Base-by-base conservation (phyloP, 2,329 filamentous ascomycete genomes). In the Diplodia scrobiculata region DNA sequence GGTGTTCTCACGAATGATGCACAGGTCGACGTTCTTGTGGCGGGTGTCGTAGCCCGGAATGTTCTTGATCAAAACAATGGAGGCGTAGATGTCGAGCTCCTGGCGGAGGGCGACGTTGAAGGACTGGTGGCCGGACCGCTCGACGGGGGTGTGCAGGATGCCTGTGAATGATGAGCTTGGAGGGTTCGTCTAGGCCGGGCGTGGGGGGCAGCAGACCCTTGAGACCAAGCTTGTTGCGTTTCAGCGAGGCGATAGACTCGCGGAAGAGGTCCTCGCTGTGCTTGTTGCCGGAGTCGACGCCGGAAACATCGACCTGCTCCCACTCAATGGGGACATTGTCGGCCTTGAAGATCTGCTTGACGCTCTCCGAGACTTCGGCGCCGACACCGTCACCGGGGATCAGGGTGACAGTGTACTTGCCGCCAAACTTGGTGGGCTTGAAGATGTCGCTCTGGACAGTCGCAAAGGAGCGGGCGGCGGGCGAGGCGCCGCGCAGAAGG, bases 1-100 rank as follows among this genome's bases (percentile, higher is more conserved):
- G 78, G 95, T 99, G 86, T 99, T 99, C 86, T 99, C 95, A 83
- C 95, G 95, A 83, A 99, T 97, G 82, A 99, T 97, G 88, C 93
- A 97, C 73, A 98, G 88, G 80, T 99, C 95, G 79, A 99, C 91
- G 81, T 95, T 87, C 82, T 96, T 90, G 87, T 99, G 95, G 79
- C 95, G 92, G 70, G 95, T 99, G 83, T 95, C 83, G 86, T 98
- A 97, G 76, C 95, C 95, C 74, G 95, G 95, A 76, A 99, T 98
- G 86, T 99, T 99, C 90, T 98, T 98, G 86, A 99, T 93, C 72
- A 98, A 86, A 76, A 92, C 91, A 79, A 99, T 95, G 72, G 91
- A 96, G 79, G 95, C 95, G 84, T 98, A 99, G 81, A 99, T 98
- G 83, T 99, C 95, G 78, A 99, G 91, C 83, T 98, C 95, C 85